Base-by-base conservation (phyloP, 108 stramenopile species). In the Thalassiosira profunda region DNA sequence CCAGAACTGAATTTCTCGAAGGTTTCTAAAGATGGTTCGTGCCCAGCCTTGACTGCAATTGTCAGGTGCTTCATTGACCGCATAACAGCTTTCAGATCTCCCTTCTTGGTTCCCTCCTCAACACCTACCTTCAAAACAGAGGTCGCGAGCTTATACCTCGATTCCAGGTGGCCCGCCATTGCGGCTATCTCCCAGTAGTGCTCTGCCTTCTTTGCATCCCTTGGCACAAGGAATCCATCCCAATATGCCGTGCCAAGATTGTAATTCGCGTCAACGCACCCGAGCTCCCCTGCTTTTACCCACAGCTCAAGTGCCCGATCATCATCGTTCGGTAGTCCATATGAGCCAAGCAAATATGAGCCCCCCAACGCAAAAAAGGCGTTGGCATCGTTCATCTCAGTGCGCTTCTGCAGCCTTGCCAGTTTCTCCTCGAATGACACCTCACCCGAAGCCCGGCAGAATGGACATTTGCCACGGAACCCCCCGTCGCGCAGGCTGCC, bases 151-250 rank as follows among this genome's bases (percentile, higher is more conserved):
- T 67, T 56, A 17, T 58, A n/a, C 36, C 66, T 67, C 56, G 66
- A 52, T 2, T 9, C 33, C 4, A 21, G 54, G 42, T 67, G 5
- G 2, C 52, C 66, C 4, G 37, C 42, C 4, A 67, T 67, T 3
- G 66, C 66, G 44, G 66, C 66, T 17, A 67, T n/a, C 35, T 67
- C 53, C 31, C 37, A 67, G 18, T 57, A 56, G 34, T 67, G 52
- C 10, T 36, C 42, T 9, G 53, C 66, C 18, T 67, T 67, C 18
- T 55, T 67, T 2, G 15, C 66, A 44, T 67, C 20, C 20, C 7
- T 37, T 55, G 54, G 37, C 25, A 67, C 33, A 38, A 33, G 54
- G 8, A 5, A 21, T 5, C 66, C 66, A 29, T 41, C 10, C 4
- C 9, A 10, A 56, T 67, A 67, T 6, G 66, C 31, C 54, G 5